phyloP scores from a whole-genome alignment of 768 basidiomycete species.

The Hericium rajendrae region DNA sequence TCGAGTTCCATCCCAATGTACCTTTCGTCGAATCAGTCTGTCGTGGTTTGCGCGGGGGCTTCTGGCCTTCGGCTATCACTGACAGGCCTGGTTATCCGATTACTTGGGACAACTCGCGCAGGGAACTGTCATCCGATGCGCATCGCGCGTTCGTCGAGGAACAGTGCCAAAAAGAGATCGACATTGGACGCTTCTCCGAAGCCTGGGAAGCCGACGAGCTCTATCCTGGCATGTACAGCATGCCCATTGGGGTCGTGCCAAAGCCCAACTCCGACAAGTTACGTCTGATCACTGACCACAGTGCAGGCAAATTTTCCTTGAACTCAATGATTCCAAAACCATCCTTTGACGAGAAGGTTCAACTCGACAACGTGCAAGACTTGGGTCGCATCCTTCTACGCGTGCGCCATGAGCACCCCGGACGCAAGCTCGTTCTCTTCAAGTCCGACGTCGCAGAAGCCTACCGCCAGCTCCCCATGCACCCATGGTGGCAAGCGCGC shows the following conservation, averaged over 20 bases:
- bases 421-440: conserved; percentile 7
- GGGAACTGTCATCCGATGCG: no score
- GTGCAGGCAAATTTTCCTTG: conserved; percentile 22
- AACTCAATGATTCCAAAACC: conserved; percentile 18
- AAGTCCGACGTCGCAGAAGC: conserved; percentile 19
- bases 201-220: conserved; percentile 11
- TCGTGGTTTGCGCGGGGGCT: no score
- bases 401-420: background rate
- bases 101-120: no score
- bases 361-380: conserved; percentile 26
- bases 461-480: conserved; percentile 18
- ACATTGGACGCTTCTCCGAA: background rate
- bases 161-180: no score
- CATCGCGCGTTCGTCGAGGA: no score
- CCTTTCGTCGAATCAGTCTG: no score
- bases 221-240: conserved; percentile 34
- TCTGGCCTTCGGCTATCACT: no score
- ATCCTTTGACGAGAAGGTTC: conserved; percentile 14
- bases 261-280: conserved; percentile 15
- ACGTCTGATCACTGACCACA: conserved; percentile 30
- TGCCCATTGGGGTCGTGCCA: conserved; percentile 30
- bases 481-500: conserved; percentile 22
- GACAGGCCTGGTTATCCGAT: no score
- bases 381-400: conserved; percentile 3
- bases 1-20: no score